Base-by-base conservation (phyloP, 2,329 filamentous ascomycete species). In the Pseudocercospora macadamiae region DNA sequence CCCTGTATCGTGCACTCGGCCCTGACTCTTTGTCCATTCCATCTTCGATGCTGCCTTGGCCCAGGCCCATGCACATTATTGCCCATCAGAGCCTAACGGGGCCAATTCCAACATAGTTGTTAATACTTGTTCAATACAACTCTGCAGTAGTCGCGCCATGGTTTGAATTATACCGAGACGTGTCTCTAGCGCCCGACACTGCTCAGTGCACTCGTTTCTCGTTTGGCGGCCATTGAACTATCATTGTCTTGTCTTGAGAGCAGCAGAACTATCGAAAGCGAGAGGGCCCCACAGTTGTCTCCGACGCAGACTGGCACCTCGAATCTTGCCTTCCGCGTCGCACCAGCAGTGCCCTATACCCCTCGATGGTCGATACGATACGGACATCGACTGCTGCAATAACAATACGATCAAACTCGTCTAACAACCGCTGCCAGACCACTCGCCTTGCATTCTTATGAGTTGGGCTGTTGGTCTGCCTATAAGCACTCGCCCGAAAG, bases 21-120 rank as follows among this genome's bases (percentile, higher is more conserved):
- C 42, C n/a, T 45, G 42, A 45, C 42, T 45, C 42, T 45, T 45
- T 45, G 42, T 45, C 36, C 2, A 39, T 39, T 39, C 16, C 36
- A n/a, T n/a, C n/a, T n/a, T n/a, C n/a, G n/a, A n/a, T n/a, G n/a
- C n/a, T n/a, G n/a, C n/a, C 21, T 39, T 39, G 36, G 36, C 36
- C 36, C 18, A 19, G 36, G 16, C 36, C 16, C 16, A 9, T 21
- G n/a, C n/a, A n/a, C n/a, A n/a, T n/a, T n/a, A n/a, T n/a, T n/a
- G n/a, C 36, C 36, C 2, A 39, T 39, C 36, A 19, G 16, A 39
- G 36, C n/a, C 16, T 7, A 39, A 39, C 36, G 36, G 36, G 36
- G n/a, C n/a, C 36, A 39, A 39, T 39, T 39, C 36, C 36, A 39
- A 39, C 36, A 39, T 19, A 39, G 21, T 39, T 39, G 36, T 9